Evolutionary conservation across 345 rosid species (phyloP), one percentile per base, ranked within the genome.

Genomic region (Excoecaria agallocha): DNA sequence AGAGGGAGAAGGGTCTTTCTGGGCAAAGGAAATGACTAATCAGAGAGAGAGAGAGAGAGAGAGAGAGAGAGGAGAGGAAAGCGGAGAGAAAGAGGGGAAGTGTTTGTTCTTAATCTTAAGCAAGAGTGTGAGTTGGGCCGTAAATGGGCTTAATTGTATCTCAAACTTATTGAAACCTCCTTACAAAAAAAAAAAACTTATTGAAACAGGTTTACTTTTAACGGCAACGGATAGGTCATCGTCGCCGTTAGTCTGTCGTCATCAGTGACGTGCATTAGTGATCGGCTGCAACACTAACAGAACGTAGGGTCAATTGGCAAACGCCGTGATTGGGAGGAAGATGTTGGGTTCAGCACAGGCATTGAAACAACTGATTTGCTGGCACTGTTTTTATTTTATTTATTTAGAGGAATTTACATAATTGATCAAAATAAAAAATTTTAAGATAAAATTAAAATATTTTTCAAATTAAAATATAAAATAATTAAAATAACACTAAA

Each of bases 231-330:
- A 19, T 50, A 41, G 35, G 13, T 48, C n/a, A 2, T 22, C 43
- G 76, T 25, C 70, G 76, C 51, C 50, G 75, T 62, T 77, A 63
- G 30, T 11, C 12, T 10, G 4, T 54, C 74, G 71, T 78, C 69
- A 54, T 58, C 74, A 55, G 17, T 81, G 79, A 80, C 84, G 82
- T 63, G 76, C 52, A 16, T 12, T 43, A 12, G 37, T 5, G 52
- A 3, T 6, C 20, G 20, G 2, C 30, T 35, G 2, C 2, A 2
- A 30, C 30, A 30, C 30, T 35, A 77, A 76, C 71, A 83, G 79
- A 64, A 68, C 73, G 85, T 79, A 52, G 50, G 74, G 46, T 79
- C 83, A 82, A 83, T 86, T 87, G 90, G 87, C 87, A 70, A 84
- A 87, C 91, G 88, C 58, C 79, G 76, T 37, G 13, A 54, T 25